Evolutionary conservation across 1,284 basidiomycete genomes (phyloP).

Genomic region (Pyrrhoderma noxium): DNA sequence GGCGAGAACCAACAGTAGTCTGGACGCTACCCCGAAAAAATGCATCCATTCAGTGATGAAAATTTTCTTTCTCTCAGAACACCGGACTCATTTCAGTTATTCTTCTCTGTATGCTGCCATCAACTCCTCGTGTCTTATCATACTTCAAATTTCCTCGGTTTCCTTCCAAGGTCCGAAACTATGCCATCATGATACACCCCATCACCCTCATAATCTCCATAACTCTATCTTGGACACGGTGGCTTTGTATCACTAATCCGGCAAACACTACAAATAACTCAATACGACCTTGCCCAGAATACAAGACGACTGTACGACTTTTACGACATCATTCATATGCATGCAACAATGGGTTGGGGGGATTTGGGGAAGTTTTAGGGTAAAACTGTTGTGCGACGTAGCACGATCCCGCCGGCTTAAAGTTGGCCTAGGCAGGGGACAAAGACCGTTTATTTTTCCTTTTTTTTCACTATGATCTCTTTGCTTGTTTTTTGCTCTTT

Average conservation of each 20-base stretch:
- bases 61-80: neutral
- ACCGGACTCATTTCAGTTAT: neutral
- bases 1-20: too few species aligned
- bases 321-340: conserved; percentile 35
- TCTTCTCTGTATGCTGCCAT: neutral
- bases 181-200: neutral
- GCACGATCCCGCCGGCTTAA: neutral
- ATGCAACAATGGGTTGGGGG: conserved; percentile 16
- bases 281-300: conserved; percentile 26
- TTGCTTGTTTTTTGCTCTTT: too few species aligned
- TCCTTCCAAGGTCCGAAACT: neutral
- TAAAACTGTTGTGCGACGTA: neutral
- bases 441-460: too few species aligned
- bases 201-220: neutral
- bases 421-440: too few species aligned
- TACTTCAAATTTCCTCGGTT: neutral
- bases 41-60: too few species aligned
- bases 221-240: neutral
- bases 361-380: too few species aligned
- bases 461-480: too few species aligned
- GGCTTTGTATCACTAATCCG: conserved; percentile 13
- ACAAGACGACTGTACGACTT: conserved; percentile 32
- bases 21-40: too few species aligned
- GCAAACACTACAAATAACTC: conserved; percentile 33
- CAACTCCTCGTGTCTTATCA: neutral